Percentiles rank a stretch among this genome's conserved stretches.
Evolutionary conservation across 2,329 filamentous ascomycete genomes (phyloP).

Genomic region (Thelonectria blattea): DNA sequence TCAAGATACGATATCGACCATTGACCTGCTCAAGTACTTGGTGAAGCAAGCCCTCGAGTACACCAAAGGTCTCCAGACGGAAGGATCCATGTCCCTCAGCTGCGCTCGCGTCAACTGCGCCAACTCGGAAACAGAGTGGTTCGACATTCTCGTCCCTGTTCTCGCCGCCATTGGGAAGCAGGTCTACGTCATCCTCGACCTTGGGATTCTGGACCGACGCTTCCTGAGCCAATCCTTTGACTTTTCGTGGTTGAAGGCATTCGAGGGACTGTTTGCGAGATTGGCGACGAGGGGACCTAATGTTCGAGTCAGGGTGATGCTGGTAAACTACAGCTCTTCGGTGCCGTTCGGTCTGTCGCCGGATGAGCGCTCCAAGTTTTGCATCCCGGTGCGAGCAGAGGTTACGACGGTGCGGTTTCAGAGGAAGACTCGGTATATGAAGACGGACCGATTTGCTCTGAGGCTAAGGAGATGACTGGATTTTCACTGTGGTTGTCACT

Average conservation of each 20-base stretch:
- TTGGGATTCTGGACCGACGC: background rate
- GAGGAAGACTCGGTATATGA: background rate
- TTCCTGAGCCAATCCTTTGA: background rate
- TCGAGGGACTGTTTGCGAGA: background rate
- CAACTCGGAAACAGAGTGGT: background rate
- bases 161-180: background rate
- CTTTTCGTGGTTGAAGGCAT: background rate
- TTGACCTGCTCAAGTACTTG: slow-evolving; percentile 1
- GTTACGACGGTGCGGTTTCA: background rate
- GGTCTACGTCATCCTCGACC: background rate
- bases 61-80: background rate
- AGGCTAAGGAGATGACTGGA: no score
- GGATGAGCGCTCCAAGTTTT: background rate
- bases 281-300: background rate
- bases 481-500: no score
- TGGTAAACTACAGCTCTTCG: background rate
- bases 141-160: background rate
- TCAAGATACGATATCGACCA: background rate
- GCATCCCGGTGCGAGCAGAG: background rate
- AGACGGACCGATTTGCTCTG: background rate
- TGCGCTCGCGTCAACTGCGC: background rate
- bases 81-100: background rate
- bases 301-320: background rate
- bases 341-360: background rate
- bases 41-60: background rate